Percentiles rank a stretch among this genome's conserved stretches.
phyloP scores from a whole-genome alignment of 163 green algal species.

The Chlamydomonas reinhardtii region DNA sequence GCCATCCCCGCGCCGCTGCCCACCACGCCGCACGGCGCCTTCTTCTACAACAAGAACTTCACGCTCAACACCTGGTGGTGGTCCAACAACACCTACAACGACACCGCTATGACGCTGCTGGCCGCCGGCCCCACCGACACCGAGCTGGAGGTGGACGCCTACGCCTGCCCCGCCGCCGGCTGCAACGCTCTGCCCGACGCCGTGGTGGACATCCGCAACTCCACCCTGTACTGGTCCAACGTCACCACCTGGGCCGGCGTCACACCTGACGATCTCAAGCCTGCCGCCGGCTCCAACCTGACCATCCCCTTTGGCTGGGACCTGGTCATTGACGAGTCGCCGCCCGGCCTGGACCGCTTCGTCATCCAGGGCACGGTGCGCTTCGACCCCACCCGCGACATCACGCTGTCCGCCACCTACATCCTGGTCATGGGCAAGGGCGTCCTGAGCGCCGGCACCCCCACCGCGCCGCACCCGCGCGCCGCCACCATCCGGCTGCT shows the following conservation, averaged over 20 bases:
- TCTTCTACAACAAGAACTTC: constrained; percentile 61
- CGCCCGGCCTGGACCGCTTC: constrained; percentile 50
- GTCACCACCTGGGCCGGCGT: constrained; percentile 54
- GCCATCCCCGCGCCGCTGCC: neutral
- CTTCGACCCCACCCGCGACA: constrained; percentile 44
- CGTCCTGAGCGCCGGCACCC: constrained; percentile 50
- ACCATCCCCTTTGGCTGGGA: constrained; percentile 71
- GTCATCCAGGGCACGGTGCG: constrained; percentile 66
- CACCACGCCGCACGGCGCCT: constrained; percentile 20
- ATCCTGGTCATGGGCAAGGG: constrained; percentile 55
- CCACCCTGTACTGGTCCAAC: constrained; percentile 63
- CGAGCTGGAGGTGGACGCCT: neutral
- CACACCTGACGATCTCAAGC: constrained; percentile 13
- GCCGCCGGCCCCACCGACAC: neutral
- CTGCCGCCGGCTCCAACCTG: constrained; percentile 60
- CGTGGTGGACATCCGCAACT: constrained; percentile 48
- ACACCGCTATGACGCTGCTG: constrained; percentile 30
- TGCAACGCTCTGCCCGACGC: constrained; percentile 28
- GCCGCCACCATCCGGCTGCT: constrained; percentile 53
- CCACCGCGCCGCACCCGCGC: constrained; percentile 36
- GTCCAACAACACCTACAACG: constrained; percentile 58
- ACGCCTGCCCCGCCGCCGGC: constrained; percentile 39
- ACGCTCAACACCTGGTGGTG: constrained; percentile 51
- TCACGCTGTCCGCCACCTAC: constrained; percentile 52
- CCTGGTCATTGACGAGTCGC: constrained; percentile 67